These are phyloP conservation scores for Aphanocladium album DNA, from an alignment of 2,329 filamentous ascomycete species.

Conservation along the genomic window DNA sequence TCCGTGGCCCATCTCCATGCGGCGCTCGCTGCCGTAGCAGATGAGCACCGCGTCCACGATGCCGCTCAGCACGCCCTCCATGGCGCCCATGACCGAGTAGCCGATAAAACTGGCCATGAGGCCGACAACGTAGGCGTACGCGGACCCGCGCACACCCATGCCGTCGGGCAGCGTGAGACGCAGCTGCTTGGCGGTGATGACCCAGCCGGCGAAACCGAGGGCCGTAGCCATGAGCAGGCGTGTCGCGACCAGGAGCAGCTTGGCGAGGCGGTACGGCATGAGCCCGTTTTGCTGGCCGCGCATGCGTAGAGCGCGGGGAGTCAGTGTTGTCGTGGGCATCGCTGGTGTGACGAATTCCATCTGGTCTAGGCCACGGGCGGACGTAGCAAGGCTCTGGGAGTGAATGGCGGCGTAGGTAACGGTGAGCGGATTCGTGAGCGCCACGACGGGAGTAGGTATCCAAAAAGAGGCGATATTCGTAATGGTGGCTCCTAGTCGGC, in stretches of 20 bases:
- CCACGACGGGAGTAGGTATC: conserved; percentile 77
- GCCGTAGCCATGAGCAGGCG: conserved; percentile 86
- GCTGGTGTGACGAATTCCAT: conserved; percentile 74
- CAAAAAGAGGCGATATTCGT: conserved; percentile 72
- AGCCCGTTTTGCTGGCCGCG: conserved; percentile 49
- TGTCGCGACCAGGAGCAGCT: conserved; percentile 84
- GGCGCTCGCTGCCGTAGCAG: conserved; percentile 88
- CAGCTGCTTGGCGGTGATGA: conserved; percentile 79
- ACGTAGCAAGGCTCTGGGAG: conserved; percentile 72
- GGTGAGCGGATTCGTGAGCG: conserved; percentile 84
- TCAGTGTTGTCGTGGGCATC: conserved; percentile 68
- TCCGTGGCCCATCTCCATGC: conserved; percentile 59
- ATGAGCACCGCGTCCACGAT: conserved; percentile 86
- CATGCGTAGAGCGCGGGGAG: conserved; percentile 46
- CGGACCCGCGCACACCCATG: conserved; percentile 63
- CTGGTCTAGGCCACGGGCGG: conserved; percentile 73
- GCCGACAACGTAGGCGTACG: conserved; percentile 93
- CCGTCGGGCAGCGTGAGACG: conserved; percentile 53
- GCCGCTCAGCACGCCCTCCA: conserved; percentile 82
- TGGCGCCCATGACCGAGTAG: conserved; percentile 85
- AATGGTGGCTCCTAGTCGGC: conserved; percentile 59
- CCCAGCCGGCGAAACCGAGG: conserved; percentile 94
- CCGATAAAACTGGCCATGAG: conserved; percentile 91
- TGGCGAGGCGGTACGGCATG: conserved; percentile 85
- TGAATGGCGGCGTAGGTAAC: conserved; percentile 93